A percentile compares a stretch with the other conserved stretches of the same genome.
phyloP scores from a whole-genome alignment of 83 land plant genomes.

The Thuja plicata region DNA sequence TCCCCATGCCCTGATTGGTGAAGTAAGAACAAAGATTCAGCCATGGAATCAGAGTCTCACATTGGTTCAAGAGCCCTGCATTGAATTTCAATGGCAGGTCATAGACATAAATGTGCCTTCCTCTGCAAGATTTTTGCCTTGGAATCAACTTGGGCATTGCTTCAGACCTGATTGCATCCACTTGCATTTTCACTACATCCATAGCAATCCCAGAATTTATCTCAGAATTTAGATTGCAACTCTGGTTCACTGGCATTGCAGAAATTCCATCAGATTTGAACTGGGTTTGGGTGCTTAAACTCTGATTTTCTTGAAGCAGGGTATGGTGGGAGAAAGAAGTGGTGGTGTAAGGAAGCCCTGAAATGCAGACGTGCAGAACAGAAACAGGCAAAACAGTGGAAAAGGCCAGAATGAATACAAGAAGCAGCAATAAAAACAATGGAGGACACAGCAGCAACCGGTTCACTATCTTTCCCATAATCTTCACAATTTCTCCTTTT shows the following conservation, averaged over 20 bases:
- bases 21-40: slow-evolving; percentile 32
- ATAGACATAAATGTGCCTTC: slow-evolving; percentile 40
- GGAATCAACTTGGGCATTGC: not conserved
- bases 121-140: slow-evolving; percentile 10
- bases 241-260: not conserved
- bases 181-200: not conserved
- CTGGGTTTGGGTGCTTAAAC: not conserved
- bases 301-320: not conserved
- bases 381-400: slow-evolving; percentile 5
- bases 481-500: no score
- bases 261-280: not conserved
- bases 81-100: slow-evolving; percentile 55
- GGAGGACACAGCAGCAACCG: not conserved
- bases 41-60: slow-evolving; percentile 43
- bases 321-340: no score
- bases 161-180: not conserved
- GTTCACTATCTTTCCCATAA: not conserved
- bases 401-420: not conserved
- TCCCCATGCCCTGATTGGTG: slow-evolving; percentile 32
- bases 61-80: slow-evolving; percentile 31
- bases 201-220: not conserved
- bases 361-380: slow-evolving; percentile 21
- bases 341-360: not conserved
- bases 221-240: not conserved
- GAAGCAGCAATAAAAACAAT: not conserved